Percentiles rank a stretch among this genome's conserved stretches.
Evolutionary conservation across 805 yeast species (phyloP).

Genomic region (Spathaspora passalidarum): DNA sequence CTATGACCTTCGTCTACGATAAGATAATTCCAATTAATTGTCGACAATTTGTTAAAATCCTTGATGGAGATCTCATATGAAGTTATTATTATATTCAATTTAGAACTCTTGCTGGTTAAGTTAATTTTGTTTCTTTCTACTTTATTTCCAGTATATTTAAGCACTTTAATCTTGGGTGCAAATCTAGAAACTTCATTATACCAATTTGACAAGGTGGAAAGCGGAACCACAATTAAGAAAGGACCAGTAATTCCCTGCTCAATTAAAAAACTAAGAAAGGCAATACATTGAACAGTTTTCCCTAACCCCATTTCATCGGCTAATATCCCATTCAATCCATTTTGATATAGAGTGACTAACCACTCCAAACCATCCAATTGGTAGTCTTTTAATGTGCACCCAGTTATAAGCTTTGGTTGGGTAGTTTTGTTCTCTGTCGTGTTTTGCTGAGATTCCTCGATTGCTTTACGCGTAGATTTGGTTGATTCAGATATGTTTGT

Average conservation of each 20-base stretch:
- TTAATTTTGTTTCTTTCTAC: conserved; percentile 49
- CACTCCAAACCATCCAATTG: conserved; percentile 90
- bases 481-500: conserved; percentile 16
- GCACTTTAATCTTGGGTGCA: conserved; percentile 64
- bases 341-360: conserved; percentile 84
- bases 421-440: conserved; percentile 3
- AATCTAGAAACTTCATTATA: conserved; percentile 63
- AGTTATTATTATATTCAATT: conserved; percentile 61
- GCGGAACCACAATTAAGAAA: conserved; percentile 73
- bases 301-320: conserved; percentile 99
- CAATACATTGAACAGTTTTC: conserved; percentile 85
- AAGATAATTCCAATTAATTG: conserved; percentile 70
- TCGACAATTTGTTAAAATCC: conserved; percentile 57
- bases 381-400: conserved; percentile 70
- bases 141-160: conserved; percentile 66
- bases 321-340: conserved; percentile 90
- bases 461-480: conserved; percentile 17
- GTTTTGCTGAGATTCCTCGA: conserved; percentile 23
- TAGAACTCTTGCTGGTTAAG: conserved; percentile 10
- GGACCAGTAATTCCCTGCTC: conserved; percentile 82
- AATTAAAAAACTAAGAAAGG: conserved; percentile 69
- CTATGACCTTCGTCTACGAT: conserved; percentile 97
- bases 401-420: conserved; percentile 33
- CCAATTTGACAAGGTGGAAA: conserved; percentile 89
- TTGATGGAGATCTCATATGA: conserved; percentile 78